phyloP scores from a whole-genome alignment of 441 rosid genomes.

The Bocquillonia castaneifolia region DNA sequence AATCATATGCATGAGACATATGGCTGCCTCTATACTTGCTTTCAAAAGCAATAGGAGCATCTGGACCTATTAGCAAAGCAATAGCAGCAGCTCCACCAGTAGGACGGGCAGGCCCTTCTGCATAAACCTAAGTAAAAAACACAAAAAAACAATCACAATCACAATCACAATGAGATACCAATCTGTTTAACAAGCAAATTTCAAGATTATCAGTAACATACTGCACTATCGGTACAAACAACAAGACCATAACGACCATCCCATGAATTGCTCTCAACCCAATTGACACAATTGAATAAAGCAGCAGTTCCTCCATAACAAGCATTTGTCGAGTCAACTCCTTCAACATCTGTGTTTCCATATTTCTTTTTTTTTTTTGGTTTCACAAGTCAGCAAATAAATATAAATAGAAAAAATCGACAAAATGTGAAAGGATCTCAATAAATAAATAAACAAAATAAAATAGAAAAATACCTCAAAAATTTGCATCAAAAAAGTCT shows the following conservation, averaged over 20 bases:
- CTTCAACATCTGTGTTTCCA: conserved; percentile 96
- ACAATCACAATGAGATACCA: not conserved
- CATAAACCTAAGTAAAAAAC: conserved; percentile 69
- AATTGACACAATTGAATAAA: conserved; percentile 86
- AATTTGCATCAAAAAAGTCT: conserved; percentile 96
- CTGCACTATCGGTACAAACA: conserved; percentile 97
- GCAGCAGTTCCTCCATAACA: conserved; percentile 99
- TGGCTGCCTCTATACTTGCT: conserved; percentile 90
- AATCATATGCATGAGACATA: conserved; percentile 96
- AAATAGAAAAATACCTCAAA: conserved; percentile 61
- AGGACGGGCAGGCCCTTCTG: conserved; percentile 99
- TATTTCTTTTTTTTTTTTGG: conserved; percentile 72
- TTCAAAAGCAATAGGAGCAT: conserved; percentile 90
- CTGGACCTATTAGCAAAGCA: conserved; percentile 86
- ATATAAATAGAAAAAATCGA: no score
- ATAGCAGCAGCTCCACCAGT: conserved; percentile 99
- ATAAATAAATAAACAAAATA: not conserved
- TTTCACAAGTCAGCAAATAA: no score
- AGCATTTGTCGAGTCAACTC: conserved; percentile 96
- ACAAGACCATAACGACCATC: conserved; percentile 97
- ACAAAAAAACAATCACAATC: conserved; percentile 6
- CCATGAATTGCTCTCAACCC: conserved; percentile 99
- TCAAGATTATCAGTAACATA: conserved; percentile 29
- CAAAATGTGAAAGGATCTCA: no score
- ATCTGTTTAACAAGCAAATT: not conserved